Evolutionary conservation across 345 rosid species (phyloP).

Genomic region (Zanthoxylum bungeanum): DNA sequence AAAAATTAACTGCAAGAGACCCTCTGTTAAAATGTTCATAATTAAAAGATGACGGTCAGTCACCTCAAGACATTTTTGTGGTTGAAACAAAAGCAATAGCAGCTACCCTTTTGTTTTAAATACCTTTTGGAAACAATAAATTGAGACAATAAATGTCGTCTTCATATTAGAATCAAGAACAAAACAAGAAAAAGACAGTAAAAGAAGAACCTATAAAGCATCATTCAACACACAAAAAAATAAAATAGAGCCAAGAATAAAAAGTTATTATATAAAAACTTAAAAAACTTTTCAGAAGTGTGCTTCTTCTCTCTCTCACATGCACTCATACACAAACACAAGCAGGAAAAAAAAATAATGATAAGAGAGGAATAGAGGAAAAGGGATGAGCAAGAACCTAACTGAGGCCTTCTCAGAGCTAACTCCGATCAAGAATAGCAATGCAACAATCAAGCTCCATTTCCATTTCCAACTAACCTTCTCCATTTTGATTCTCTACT

Average conservation of each 20-base stretch:
- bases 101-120: neutral
- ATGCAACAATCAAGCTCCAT: neutral
- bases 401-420: slow-evolving; percentile 18
- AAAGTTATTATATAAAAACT: neutral
- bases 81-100: neutral
- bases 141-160: neutral
- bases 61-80: neutral
- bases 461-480: slow-evolving; percentile 6
- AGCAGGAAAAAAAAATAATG: neutral
- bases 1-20: neutral
- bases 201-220: neutral
- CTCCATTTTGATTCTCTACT: slow-evolving; percentile 12
- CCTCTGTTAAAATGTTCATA: neutral
- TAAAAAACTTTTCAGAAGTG: neutral
- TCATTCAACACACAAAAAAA: neutral
- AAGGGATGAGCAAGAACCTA: slow-evolving; percentile 31
- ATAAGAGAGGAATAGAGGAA: neutral
- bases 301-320: slow-evolving; percentile 4
- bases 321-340: neutral
- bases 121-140: neutral
- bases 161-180: neutral
- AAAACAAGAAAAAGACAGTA: neutral
- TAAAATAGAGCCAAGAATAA: neutral
- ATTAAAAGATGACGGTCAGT: neutral
- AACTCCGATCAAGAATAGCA: slow-evolving; percentile 10